Percentiles rank a stretch among this genome's conserved stretches.
Evolutionary conservation across 192 early-diverging fungal species (phyloP).

Genomic region (Coemansia sp.): DNA sequence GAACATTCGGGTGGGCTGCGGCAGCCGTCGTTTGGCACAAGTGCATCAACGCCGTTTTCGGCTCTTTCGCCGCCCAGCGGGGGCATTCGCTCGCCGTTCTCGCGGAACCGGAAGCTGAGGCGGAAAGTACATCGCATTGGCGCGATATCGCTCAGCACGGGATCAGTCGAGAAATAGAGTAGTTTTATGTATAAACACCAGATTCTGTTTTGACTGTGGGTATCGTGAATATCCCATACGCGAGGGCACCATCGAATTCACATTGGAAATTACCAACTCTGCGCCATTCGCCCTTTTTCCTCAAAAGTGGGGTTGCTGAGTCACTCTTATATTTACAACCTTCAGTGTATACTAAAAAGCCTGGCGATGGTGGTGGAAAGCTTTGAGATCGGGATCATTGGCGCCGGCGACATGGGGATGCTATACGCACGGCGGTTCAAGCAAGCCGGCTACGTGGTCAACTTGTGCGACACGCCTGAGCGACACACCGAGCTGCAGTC

Average conservation of each 20-base stretch:
- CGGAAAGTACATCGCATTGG: slow-evolving; percentile 49
- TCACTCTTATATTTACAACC: background rate
- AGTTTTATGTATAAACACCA: background rate
- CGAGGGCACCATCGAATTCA: background rate
- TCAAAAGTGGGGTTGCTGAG: background rate
- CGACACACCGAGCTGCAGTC: slow-evolving; percentile 66
- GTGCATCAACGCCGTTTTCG: slow-evolving; percentile 20
- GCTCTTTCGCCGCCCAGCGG: slow-evolving; percentile 34
- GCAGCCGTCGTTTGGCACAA: slow-evolving; percentile 23
- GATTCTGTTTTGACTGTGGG: too few relatives aligned
- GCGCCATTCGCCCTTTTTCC: too few relatives aligned
- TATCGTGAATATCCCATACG: background rate
- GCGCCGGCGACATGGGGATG: slow-evolving; percentile 93
- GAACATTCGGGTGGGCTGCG: background rate
- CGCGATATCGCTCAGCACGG: slow-evolving; percentile 9
- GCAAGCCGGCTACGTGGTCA: slow-evolving; percentile 75
- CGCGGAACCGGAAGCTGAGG: slow-evolving; percentile 44
- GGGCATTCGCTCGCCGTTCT: slow-evolving; percentile 46
- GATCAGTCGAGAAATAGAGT: background rate
- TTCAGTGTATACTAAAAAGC: background rate
- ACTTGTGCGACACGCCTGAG: slow-evolving; percentile 84
- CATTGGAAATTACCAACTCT: too few relatives aligned
- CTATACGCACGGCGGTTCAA: slow-evolving; percentile 77
- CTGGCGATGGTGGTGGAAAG: slow-evolving; percentile 24
- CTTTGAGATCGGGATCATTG: slow-evolving; percentile 86